Percentiles rank a stretch among this genome's conserved stretches.
Evolutionary conservation across 768 basidiomycete genomes (phyloP).

Genomic region (Amanita fuliginea): DNA sequence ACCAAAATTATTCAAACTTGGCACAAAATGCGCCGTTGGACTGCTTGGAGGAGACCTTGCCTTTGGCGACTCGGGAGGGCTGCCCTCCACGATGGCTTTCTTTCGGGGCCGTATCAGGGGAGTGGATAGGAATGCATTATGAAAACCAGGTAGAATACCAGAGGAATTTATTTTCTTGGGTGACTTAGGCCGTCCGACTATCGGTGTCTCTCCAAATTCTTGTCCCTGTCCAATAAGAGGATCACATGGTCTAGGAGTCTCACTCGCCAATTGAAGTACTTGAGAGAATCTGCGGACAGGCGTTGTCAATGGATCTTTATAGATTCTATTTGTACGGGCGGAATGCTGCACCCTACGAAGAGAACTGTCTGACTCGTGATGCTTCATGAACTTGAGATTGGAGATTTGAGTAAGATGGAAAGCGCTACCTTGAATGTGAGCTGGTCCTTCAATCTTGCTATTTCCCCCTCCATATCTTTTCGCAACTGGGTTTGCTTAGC

Average conservation of each 20-base stretch:
- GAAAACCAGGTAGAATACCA: constrained; percentile 37
- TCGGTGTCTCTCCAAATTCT: background rate
- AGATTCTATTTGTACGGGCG: constrained; percentile 28
- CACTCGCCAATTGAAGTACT: background rate
- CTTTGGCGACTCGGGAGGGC: constrained; percentile 8
- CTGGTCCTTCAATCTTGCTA: constrained; percentile 61
- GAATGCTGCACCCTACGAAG: constrained; percentile 37
- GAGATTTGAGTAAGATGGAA: constrained; percentile 3
- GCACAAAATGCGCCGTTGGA: background rate
- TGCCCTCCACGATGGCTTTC: constrained; percentile 12
- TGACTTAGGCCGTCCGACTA: background rate
- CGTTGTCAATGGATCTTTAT: constrained; percentile 15
- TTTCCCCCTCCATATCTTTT: constrained; percentile 54
- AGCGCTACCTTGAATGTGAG: constrained; percentile 51
- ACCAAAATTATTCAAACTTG: background rate
- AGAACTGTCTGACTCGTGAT: constrained; percentile 56
- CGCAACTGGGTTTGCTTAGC: constrained; percentile 42
- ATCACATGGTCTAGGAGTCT: background rate
- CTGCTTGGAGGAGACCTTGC: constrained; percentile 7
- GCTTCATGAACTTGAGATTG: constrained; percentile 25
- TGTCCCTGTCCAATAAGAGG: background rate
- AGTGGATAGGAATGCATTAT: constrained; percentile 38
- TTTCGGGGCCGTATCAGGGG: constrained; percentile 22
- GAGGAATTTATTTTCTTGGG: constrained; percentile 23
- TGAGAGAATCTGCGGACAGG: constrained; percentile 15